Conservation (phyloP, 225 moss, liverwort and hornwort genomes). For the Rhytidiadelphus loreus region DNA sequence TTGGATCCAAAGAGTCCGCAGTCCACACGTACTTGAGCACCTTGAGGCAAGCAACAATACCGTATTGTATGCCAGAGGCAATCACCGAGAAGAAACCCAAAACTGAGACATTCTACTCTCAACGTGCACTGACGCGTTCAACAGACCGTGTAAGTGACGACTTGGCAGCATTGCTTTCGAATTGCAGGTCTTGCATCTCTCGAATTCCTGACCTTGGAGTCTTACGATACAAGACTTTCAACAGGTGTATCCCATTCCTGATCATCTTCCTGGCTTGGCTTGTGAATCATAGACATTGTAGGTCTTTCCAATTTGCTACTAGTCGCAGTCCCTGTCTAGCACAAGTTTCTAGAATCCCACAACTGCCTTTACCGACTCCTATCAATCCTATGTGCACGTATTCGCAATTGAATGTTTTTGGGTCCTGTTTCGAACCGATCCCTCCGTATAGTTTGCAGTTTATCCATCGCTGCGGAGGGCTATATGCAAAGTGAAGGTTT, state of each 20-base stretch:
- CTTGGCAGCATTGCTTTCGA: neutral
- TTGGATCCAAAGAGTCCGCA: neutral
- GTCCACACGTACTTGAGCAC: neutral
- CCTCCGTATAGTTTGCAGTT: neutral
- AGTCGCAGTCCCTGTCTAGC: neutral
- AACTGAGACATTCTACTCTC: neutral
- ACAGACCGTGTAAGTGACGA: neutral
- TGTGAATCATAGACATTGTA: neutral
- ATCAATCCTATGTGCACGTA: neutral
- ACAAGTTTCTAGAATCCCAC: neutral
- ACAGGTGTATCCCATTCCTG: neutral
- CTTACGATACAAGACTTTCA: neutral
- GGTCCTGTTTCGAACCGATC: neutral
- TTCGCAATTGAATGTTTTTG: neutral
- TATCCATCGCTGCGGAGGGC: neutral
- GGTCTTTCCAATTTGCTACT: neutral
- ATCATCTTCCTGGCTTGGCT: neutral
- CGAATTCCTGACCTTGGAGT: neutral
- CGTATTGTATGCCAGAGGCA: neutral
- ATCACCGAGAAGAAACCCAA: neutral
- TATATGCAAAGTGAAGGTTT: neutral
- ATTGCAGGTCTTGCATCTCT: neutral
- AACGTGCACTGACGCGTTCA: neutral
- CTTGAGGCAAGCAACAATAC: neutral
- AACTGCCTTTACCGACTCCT: neutral